Conservation (phyloP, 441 rosid genomes). For the Brassica balearica region DNA sequence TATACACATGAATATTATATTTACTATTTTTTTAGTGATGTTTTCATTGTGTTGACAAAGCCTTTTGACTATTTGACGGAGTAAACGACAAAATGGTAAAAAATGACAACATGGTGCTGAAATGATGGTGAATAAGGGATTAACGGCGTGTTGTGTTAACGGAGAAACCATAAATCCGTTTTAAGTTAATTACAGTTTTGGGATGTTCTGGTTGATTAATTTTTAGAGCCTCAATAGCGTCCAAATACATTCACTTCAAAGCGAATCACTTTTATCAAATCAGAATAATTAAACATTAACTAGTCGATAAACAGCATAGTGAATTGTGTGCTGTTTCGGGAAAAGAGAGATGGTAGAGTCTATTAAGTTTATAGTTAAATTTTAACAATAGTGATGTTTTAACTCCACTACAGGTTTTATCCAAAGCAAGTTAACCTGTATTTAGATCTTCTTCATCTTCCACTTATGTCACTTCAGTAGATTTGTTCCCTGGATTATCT, state of each 20-base stretch:
- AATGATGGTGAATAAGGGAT: conserved; percentile 20
- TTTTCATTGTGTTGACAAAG: conserved; percentile 31
- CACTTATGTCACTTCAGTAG: background rate
- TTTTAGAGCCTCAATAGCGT: conserved; percentile 13
- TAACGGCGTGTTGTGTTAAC: conserved; percentile 31
- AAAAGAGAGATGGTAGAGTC: background rate
- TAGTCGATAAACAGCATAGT: conserved; percentile 6
- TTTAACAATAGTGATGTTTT: too few species aligned
- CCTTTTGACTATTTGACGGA: conserved; percentile 24
- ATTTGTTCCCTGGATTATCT: conserved; percentile 6
- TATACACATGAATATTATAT: background rate
- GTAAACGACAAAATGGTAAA: conserved; percentile 18
- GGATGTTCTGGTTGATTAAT: background rate
- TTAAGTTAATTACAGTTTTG: conserved; percentile 8
- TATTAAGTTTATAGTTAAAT: background rate
- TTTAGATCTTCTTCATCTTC: background rate
- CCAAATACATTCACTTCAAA: conserved; percentile 17
- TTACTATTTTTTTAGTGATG: background rate
- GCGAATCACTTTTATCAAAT: background rate
- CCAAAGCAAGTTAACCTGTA: background rate
- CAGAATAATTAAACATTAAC: background rate
- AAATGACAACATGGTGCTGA: conserved; percentile 38
- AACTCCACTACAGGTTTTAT: too few species aligned
- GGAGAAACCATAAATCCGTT: conserved; percentile 6
- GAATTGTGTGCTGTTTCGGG: conserved; percentile 16